phyloP scores from a whole-genome alignment of 805 yeast genomes.

The Debaryomyces hansenii region DNA sequence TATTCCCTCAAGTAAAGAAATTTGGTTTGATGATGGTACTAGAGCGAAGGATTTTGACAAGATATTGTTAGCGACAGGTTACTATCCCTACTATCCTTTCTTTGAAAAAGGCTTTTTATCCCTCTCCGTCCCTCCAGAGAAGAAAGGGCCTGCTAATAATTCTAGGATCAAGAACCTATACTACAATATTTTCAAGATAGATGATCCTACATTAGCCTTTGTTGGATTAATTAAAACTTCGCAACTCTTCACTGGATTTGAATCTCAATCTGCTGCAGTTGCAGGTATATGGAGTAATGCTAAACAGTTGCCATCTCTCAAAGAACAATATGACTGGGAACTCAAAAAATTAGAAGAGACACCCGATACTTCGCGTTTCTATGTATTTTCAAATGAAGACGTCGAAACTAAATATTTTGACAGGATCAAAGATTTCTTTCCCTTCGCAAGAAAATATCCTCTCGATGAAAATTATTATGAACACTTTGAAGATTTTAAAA shows the following conservation, averaged over 20 bases:
- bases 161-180: constrained; percentile 40
- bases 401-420: constrained; percentile 1
- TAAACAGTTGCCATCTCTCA: constrained; percentile 35
- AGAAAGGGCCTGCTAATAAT: constrained; percentile 22
- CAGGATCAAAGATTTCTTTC: constrained; percentile 1
- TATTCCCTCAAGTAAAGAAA: constrained; percentile 21
- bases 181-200: constrained; percentile 36
- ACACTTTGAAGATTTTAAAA: neutral
- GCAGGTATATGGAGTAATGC: constrained; percentile 55
- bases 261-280: constrained; percentile 52
- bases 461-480: constrained; percentile 1
- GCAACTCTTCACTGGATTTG: constrained; percentile 50
- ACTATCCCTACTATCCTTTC: constrained; percentile 48
- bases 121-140: constrained; percentile 6
- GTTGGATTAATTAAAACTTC: constrained; percentile 44
- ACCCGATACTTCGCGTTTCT: constrained; percentile 27
- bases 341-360: constrained; percentile 17
- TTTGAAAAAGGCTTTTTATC: constrained; percentile 18
- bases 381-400: constrained; percentile 13
- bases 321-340: constrained; percentile 41
- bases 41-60: constrained; percentile 29
- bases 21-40: constrained; percentile 29
- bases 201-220: constrained; percentile 44
- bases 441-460: neutral
- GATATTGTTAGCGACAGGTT: constrained; percentile 53